Evolutionary conservation across 2,329 filamentous ascomycete genomes (phyloP).

Genomic region (Colletotrichum cereale): DNA sequence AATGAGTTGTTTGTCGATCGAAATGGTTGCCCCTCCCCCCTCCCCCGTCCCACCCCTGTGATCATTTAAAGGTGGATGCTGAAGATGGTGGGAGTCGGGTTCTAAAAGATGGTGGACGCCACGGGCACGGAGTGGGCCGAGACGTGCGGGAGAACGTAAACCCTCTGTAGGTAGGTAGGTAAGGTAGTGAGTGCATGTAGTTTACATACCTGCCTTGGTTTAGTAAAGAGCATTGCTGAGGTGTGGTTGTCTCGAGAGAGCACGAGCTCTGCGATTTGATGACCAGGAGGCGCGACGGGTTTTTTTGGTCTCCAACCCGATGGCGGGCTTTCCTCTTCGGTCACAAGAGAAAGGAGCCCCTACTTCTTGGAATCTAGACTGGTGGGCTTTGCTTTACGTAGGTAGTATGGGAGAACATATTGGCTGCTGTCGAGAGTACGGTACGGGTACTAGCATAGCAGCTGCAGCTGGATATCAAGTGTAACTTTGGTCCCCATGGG

Average conservation of each 20-base stretch:
- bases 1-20: constrained; percentile 18
- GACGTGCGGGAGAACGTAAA: neutral
- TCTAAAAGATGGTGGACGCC: constrained; percentile 13
- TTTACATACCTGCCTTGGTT: neutral
- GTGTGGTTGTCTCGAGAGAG: constrained; percentile 28
- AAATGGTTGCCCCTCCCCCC: constrained; percentile 8
- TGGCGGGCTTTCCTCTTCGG: neutral
- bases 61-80: constrained; percentile 19
- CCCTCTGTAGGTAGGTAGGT: neutral
- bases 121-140: constrained; percentile 20
- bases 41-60: neutral
- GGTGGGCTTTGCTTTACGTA: too few species aligned
- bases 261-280: constrained; percentile 31
- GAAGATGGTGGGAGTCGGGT: constrained; percentile 5
- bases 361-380: neutral
- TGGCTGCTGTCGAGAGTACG: too few species aligned
- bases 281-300: constrained; percentile 22
- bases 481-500: neutral
- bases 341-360: neutral
- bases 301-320: constrained; percentile 25
- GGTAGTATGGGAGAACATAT: neutral
- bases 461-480: neutral
- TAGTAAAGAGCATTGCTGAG: neutral
- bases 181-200: neutral
- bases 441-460: neutral